Evolutionary conservation across 129 eudicot species (phyloP), one percentile per base, ranked within the genome.

Genomic region (Lonicera japonica): DNA sequence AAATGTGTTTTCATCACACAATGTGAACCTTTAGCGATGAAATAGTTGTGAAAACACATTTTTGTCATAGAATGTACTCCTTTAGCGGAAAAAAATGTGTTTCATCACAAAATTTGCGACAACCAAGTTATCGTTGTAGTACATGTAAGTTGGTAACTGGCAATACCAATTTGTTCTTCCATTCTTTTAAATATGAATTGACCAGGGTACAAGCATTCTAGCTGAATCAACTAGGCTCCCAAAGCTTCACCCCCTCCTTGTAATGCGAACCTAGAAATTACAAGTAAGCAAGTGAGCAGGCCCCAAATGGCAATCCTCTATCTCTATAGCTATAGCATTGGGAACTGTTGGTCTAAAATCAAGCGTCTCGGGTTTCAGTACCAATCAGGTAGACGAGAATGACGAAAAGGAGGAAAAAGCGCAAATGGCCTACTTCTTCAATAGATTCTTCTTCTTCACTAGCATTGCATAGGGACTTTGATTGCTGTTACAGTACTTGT

Each of bases 261-360:
- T 71, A 62, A 47, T 25, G 15, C 80, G 9, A n/a, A 64, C 34
- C 67, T 48, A 40, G 14, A 21, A 1, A 25, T 5, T 17, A 67
- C 60, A 57, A 86, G 95, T 71, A 64, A 82, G 69, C 72, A 60
- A 56, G 95, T 95, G 8, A 82, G 25, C 46, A 83, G 90, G 13
- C 71, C 85, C 17, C 96, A 92, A 67, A 92, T 92, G 95, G 96
- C 88, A 46, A 59, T 85, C 20, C 69, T 92, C 9, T 92, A 9
- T 86, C 98, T 54, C 53, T 92, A 47, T 92, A 92, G 67, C 72
- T 88, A 88, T 92, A 38, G 98, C 98, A 12, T 34, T 92, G 13
- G 98, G 98, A 18, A 87, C 96, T 0, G 98, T 96, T 8, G 98
- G 98, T 41, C 76, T 92, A 8, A 92, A 92, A 58, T 92, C 98